phyloP scores from a whole-genome alignment of 768 basidiomycete genomes.

The Suillus bovinus region DNA sequence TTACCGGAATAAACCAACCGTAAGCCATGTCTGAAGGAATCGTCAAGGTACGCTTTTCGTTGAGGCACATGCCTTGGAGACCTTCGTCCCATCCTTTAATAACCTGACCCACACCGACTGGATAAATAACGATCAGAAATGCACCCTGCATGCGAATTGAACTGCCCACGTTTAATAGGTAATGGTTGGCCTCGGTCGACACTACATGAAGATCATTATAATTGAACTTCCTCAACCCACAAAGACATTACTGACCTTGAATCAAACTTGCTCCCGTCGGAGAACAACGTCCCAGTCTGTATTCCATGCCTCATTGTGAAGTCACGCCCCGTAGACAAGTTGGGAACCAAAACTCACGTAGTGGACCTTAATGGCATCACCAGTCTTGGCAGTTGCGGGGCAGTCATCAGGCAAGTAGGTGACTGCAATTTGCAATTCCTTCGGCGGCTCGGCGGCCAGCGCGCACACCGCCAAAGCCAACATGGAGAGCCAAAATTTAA shows the following conservation, averaged over 20 bases:
- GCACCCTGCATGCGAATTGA: neutral
- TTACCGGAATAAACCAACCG: constrained; percentile 49
- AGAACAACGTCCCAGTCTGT: constrained; percentile 79
- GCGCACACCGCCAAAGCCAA: constrained; percentile 50
- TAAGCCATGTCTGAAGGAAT: constrained; percentile 83
- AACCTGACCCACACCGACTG: constrained; percentile 80
- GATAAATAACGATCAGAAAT: constrained; percentile 7
- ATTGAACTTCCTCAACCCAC: neutral
- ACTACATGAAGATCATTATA: constrained; percentile 35
- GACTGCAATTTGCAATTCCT: constrained; percentile 61
- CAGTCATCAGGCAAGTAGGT: constrained; percentile 62
- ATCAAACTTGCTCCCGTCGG: constrained; percentile 84
- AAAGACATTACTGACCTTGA: constrained; percentile 59
- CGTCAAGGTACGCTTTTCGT: constrained; percentile 86
- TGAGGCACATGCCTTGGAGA: constrained; percentile 79
- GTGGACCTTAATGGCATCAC: constrained; percentile 72
- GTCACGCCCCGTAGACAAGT: neutral
- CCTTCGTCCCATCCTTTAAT: constrained; percentile 88
- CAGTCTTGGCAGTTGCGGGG: constrained; percentile 51
- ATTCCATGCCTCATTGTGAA: constrained; percentile 13
- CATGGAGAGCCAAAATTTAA: constrained; percentile 46
- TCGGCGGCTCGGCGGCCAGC: constrained; percentile 49
- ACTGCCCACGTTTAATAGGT: constrained; percentile 67
- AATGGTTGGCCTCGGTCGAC: constrained; percentile 74
- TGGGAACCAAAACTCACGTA: constrained; percentile 53